Conservation (phyloP, 352 stramenopile species). For the Globisporangium takayamanum region DNA sequence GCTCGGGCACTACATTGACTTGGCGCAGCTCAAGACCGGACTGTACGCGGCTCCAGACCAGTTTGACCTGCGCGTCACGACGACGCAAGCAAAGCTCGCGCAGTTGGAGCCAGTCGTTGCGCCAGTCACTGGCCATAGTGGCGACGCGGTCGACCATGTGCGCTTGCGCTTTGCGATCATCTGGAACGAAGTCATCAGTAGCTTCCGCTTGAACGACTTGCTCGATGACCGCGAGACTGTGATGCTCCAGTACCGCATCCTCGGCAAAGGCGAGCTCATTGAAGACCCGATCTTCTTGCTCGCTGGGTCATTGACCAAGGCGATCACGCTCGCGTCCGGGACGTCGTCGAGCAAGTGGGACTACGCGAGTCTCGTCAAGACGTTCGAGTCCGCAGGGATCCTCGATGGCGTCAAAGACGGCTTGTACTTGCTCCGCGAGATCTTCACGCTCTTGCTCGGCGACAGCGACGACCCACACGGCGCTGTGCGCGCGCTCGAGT, state of each 20-base stretch:
- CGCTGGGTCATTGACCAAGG: constrained; percentile 63
- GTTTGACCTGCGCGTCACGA: constrained; percentile 70
- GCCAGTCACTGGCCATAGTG: neutral
- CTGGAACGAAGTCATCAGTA: constrained; percentile 85
- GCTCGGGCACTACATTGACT: constrained; percentile 64
- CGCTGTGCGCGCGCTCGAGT: constrained; percentile 49
- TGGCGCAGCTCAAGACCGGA: constrained; percentile 60
- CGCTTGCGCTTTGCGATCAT: constrained; percentile 78
- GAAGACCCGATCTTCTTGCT: constrained; percentile 81
- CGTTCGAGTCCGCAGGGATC: constrained; percentile 52
- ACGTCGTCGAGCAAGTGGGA: constrained; percentile 41
- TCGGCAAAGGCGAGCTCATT: constrained; percentile 58
- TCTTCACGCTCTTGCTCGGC: constrained; percentile 67
- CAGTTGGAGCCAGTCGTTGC: constrained; percentile 6
- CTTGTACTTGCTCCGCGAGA: constrained; percentile 46
- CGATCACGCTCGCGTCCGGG: constrained; percentile 52
- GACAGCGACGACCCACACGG: constrained; percentile 35
- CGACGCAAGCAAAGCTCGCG: constrained; percentile 32
- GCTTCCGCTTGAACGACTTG: constrained; percentile 79
- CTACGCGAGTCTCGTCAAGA: constrained; percentile 42
- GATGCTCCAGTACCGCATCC: constrained; percentile 79
- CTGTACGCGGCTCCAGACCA: constrained; percentile 51
- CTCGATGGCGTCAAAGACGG: constrained; percentile 57
- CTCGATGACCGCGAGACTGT: constrained; percentile 79
- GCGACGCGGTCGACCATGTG: constrained; percentile 31